Conservation (phyloP, 805 yeast genomes). For the Barnettozyma sucrosica region DNA sequence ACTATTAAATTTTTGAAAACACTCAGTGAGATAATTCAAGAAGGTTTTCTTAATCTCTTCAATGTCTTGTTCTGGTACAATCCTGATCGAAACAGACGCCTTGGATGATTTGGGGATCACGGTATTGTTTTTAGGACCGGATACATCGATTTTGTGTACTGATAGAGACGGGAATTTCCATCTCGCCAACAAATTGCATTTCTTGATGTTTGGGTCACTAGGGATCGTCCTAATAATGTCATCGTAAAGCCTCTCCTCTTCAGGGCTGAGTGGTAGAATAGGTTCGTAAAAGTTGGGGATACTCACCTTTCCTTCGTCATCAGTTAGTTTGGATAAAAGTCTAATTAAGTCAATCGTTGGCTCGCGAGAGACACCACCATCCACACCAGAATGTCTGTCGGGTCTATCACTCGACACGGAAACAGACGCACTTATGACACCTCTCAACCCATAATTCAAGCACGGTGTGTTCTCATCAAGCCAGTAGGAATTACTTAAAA, state of each 20-base stretch:
- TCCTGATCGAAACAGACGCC: conserved; percentile 74
- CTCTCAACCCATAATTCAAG: conserved; percentile 89
- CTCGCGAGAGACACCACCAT: conserved; percentile 86
- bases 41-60: conserved; percentile 49
- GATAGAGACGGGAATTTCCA: conserved; percentile 93
- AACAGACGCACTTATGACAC: conserved; percentile 78
- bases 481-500: conserved; percentile 92
- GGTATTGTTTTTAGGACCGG: conserved; percentile 87
- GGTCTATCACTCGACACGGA: conserved; percentile 67
- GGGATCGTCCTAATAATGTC: conserved; percentile 44
- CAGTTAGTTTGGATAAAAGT: conserved; percentile 57
- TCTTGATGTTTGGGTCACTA: conserved; percentile 26
- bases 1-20: conserved; percentile 47
- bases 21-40: conserved; percentile 37
- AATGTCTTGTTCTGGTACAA: conserved; percentile 84
- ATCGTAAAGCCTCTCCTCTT: conserved; percentile 57
- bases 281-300: conserved; percentile 70
- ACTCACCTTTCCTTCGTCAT: conserved; percentile 46
- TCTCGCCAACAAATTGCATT: conserved; percentile 59
- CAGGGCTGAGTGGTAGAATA: conserved; percentile 49
- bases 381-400: conserved; percentile 93
- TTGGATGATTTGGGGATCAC: conserved; percentile 81
- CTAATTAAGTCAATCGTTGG: conserved; percentile 84
- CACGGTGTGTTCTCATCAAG: conserved; percentile 85
- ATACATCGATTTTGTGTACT: conserved; percentile 73